phyloP scores from a whole-genome alignment of 2,329 filamentous ascomycete genomes.

The Tympanopsis confertula region DNA sequence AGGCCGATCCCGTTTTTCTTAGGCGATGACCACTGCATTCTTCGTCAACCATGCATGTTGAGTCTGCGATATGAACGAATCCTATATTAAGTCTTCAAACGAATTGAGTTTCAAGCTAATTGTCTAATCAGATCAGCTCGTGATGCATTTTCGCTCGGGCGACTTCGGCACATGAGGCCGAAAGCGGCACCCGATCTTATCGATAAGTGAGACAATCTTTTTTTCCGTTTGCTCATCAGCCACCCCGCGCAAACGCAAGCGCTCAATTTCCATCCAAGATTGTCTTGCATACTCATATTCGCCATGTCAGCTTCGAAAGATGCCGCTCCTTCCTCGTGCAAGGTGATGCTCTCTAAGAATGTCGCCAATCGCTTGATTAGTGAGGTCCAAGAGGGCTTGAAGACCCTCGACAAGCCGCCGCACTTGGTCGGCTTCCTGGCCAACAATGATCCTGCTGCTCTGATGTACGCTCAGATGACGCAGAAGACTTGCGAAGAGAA shows the following conservation, averaged over 20 bases:
- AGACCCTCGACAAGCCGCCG: conserved; percentile 60
- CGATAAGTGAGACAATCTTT: neutral
- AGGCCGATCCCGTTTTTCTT: too few species aligned
- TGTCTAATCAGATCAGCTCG: too few species aligned
- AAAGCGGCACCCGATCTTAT: neutral
- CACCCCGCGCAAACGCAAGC: too few species aligned
- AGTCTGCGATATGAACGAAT: too few species aligned
- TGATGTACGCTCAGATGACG: conserved; percentile 94
- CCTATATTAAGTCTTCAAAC: too few species aligned
- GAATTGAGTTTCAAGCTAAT: too few species aligned
- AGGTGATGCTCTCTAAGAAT: conserved; percentile 79
- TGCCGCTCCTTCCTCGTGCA: conserved; percentile 60
- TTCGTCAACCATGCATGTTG: too few species aligned
- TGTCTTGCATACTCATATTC: neutral
- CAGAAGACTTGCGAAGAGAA: conserved; percentile 93
- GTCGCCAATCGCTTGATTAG: conserved; percentile 72
- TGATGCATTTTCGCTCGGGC: too few species aligned
- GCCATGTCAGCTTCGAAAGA: conserved; percentile 5
- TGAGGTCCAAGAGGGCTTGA: conserved; percentile 68
- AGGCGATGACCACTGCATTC: too few species aligned
- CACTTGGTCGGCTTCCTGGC: conserved; percentile 84
- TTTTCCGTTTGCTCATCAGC: too few species aligned
- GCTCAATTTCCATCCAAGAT: neutral
- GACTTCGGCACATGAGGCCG: too few species aligned
- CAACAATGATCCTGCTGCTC: conserved; percentile 79